Evolutionary conservation across 805 yeast species (phyloP).

Genomic region (Candida coquimbonensis): DNA sequence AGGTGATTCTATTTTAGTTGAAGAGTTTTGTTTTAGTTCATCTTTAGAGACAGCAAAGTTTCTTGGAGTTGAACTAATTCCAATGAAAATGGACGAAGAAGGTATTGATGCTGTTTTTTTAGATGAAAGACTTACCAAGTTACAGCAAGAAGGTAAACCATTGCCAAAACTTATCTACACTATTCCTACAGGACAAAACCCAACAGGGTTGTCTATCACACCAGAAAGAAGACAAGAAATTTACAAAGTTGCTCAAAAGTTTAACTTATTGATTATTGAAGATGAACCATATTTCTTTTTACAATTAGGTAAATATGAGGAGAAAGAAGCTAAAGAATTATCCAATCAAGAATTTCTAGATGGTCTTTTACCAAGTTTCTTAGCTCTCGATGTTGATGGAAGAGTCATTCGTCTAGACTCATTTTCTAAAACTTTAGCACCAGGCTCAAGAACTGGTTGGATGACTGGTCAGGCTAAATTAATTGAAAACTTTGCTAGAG

Average conservation of each 20-base stretch:
- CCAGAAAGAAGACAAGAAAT: conserved; percentile 69
- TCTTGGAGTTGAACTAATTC: conserved; percentile 57
- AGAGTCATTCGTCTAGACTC: conserved; percentile 76
- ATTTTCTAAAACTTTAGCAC: conserved; percentile 71
- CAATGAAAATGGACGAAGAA: conserved; percentile 68
- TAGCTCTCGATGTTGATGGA: conserved; percentile 68
- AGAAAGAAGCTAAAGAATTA: conserved; percentile 30
- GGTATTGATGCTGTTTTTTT: conserved; percentile 73
- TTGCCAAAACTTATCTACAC: conserved; percentile 84
- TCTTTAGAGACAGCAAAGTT: conserved; percentile 78
- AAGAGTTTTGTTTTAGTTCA: conserved; percentile 79
- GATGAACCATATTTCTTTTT: conserved; percentile 97
- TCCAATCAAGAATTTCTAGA: conserved; percentile 33
- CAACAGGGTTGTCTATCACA: conserved; percentile 83
- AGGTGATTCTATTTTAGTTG: conserved; percentile 77
- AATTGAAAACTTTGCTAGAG: conserved; percentile 45
- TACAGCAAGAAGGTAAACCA: conserved; percentile 52
- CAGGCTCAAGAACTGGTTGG: conserved; percentile 72
- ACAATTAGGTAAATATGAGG: conserved; percentile 77
- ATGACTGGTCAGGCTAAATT: conserved; percentile 55
- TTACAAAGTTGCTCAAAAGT: conserved; percentile 72
- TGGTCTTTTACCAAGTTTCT: conserved; percentile 52
- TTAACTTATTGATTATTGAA: conserved; percentile 81
- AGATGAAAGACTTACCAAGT: conserved; percentile 46
- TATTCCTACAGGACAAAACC: conserved; percentile 95